Evolutionary conservation across 371 early-diverging fungal genomes (phyloP), one percentile per base, ranked within the genome.

Genomic region (Mortierella sp.): DNA sequence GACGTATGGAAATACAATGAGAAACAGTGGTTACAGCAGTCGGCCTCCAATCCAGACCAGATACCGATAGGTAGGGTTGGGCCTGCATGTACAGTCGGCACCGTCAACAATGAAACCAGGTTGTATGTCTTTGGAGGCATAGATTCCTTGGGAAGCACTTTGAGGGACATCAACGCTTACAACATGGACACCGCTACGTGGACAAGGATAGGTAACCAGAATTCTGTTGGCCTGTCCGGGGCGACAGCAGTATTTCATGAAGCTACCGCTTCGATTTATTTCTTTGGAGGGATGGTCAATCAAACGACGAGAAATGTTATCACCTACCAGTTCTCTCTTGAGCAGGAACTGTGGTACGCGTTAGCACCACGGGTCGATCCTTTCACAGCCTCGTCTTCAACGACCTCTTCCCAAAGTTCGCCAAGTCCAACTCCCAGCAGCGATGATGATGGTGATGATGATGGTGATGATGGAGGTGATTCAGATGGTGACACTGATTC

Each of bases 221-320:
- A 81, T 64, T 71, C 82, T 2, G 73, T 81, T 2, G 76, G 72
- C 3, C 58, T 81, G 0, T 28, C 76, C 0, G 76, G 82, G 0
- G 82, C 82, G 3, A 63, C 72, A 13, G 82, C 72, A 13, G 70
- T 81, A 10, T 81, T 66, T 32, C 82, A 81, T 50, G 22, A 69
- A 53, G 72, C 70, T 32, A 81, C 82, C 40, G 72, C 65, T 13
- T 81, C 82, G n/a, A 76, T 81, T n/a, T 81, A 81, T 53, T 76
- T 62, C 67, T 81, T 81, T 81, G 76, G 82, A 15, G 82, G 82
- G 3, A 76, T 76, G 72, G 47, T 72, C 53, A 81, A 81, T 22
- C 72, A 69, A 45, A 72, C 76, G 2, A 76, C 64, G 1, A 65
- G 82, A 52, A 81, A 81, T 53, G 63, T 63, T 7, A 41, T 81